These are phyloP conservation scores for Entomortierella chlamydospora DNA, from an alignment of 192 early-diverging fungal genomes.

Conservation along the genomic window DNA sequence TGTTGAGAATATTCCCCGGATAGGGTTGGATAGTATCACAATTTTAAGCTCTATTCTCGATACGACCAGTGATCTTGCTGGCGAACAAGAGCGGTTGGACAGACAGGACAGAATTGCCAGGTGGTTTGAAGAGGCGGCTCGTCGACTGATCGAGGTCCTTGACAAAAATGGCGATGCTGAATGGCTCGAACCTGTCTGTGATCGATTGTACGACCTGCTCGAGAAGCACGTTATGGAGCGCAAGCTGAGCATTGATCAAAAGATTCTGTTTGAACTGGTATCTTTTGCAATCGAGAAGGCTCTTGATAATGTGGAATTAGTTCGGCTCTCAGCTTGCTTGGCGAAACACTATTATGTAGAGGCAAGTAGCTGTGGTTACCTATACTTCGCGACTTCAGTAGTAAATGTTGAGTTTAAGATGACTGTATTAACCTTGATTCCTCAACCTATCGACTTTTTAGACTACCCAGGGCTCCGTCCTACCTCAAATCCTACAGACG, in stretches of 20 bases:
- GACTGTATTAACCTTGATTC: background rate
- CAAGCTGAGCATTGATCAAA: conserved; percentile 46
- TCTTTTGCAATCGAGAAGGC: conserved; percentile 54
- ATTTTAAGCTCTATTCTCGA: conserved; percentile 25
- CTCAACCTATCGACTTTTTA: background rate
- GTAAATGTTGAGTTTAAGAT: background rate
- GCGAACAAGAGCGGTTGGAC: conserved; percentile 10
- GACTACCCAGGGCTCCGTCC: conserved; percentile 46
- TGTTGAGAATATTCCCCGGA: conserved; percentile 29
- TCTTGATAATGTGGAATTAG: conserved; percentile 48
- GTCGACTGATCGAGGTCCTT: conserved; percentile 23
- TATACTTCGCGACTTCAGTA: too few species aligned
- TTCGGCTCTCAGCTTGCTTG: conserved; percentile 55
- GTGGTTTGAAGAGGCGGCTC: conserved; percentile 43
- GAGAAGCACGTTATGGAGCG: conserved; percentile 42
- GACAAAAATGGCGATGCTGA: conserved; percentile 41
- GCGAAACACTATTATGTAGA: conserved; percentile 53
- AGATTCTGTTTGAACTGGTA: conserved; percentile 43
- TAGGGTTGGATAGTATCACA: conserved; percentile 32
- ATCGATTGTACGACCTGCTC: conserved; percentile 30
- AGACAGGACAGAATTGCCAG: conserved; percentile 29
- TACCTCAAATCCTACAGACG: conserved; percentile 52
- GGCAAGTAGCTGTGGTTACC: conserved; percentile 15
- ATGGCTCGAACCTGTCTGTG: conserved; percentile 46
- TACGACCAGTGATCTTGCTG: conserved; percentile 8